These are phyloP conservation scores for Ceriops decandra DNA, from an alignment of 345 rosid genomes.

Conservation along the genomic window DNA sequence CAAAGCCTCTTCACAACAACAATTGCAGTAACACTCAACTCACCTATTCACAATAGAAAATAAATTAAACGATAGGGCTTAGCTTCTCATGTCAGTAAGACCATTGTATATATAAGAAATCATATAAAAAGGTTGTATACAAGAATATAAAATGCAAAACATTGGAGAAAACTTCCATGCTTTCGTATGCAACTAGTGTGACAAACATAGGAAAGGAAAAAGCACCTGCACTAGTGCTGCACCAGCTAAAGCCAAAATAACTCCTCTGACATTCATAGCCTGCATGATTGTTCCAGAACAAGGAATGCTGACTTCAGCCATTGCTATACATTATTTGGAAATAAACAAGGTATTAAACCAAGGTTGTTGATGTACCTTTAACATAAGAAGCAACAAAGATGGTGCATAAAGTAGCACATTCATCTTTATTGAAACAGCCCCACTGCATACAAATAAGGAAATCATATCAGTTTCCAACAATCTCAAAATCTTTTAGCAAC, in stretches of 20 bases:
- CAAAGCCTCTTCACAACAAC: conserved; percentile 20
- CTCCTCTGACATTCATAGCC: conserved; percentile 74
- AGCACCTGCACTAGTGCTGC: conserved; percentile 90
- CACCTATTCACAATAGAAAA: conserved; percentile 45
- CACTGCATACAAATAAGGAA: conserved; percentile 36
- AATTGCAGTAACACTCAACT: conserved; percentile 43
- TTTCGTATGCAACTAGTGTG: neutral
- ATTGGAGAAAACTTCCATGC: neutral
- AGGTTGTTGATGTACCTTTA: conserved; percentile 47
- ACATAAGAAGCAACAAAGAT: conserved; percentile 65
- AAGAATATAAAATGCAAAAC: neutral
- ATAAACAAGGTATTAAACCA: neutral
- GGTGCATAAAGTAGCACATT: conserved; percentile 92
- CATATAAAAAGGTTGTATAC: neutral
- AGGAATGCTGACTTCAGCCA: conserved; percentile 17
- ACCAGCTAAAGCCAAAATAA: conserved; percentile 69
- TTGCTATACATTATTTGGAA: conserved; percentile 7
- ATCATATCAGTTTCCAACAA: conserved; percentile 15
- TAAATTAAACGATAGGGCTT: conserved; percentile 20
- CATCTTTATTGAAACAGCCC: conserved; percentile 91
- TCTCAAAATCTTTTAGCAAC: conserved; percentile 4
- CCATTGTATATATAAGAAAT: neutral
- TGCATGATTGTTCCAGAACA: conserved; percentile 33
- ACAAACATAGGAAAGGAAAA: conserved; percentile 19
- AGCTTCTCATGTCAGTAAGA: conserved; percentile 3